phyloP scores from a whole-genome alignment of 2,329 filamentous ascomycete genomes.

The Colletotrichum salicis region DNA sequence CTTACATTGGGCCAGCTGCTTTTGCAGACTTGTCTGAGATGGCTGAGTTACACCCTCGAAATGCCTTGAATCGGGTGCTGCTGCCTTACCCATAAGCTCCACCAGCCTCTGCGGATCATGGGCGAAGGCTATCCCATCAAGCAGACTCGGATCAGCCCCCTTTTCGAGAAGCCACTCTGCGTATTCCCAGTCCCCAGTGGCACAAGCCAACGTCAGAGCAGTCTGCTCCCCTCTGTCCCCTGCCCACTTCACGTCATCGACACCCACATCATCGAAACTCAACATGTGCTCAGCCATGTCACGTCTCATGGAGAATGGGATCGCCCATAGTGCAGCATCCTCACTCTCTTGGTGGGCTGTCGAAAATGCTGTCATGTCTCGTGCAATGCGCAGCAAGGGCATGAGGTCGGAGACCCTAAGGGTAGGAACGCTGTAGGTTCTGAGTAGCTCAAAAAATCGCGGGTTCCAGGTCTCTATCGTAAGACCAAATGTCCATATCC shows the following conservation, averaged over 20 bases:
- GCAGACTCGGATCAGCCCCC: neutral
- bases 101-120: neutral
- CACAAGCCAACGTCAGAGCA: slow-evolving; percentile 1
- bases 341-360: neutral
- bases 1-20: no score
- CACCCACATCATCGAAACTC: neutral
- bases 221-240: neutral
- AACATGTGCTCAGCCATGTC: slow-evolving; percentile 1
- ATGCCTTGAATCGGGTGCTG: no score
- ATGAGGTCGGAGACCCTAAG: neutral
- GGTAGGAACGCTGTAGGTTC: neutral
- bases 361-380: neutral
- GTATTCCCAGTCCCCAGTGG: neutral
- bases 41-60: no score
- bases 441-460: neutral
- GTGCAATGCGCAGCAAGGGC: neutral
- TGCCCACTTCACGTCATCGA: neutral
- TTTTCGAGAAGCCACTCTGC: slow-evolving; percentile 6
- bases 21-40: neutral
- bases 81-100: neutral
- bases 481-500: neutral
- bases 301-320: neutral
- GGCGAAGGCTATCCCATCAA: neutral
- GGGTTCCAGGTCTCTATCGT: neutral
- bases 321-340: neutral